Conservation (phyloP, 2,329 filamentous ascomycete species). For the Calonectria hongkongensis region DNA sequence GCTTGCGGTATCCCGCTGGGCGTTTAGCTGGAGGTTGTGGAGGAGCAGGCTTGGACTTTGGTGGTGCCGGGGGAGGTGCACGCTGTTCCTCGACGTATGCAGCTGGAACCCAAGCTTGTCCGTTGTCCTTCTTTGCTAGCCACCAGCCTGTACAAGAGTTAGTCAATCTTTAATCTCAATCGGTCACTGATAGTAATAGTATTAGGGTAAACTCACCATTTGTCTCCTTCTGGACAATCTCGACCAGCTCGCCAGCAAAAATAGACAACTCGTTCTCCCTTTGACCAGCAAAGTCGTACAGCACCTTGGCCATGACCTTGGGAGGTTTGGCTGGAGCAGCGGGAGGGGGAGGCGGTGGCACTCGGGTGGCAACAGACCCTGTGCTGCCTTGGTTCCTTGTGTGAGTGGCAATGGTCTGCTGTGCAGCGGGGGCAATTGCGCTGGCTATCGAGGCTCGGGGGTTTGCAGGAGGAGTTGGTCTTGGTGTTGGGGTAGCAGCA, state of each 20-base stretch:
- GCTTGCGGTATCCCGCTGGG: conserved; percentile 83
- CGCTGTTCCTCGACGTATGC: conserved; percentile 94
- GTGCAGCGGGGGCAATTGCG: conserved; percentile 46
- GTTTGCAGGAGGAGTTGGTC: conserved; percentile 32
- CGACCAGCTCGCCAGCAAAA: conserved; percentile 85
- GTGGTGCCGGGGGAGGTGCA: conserved; percentile 80
- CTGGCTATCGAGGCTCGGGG: conserved; percentile 39
- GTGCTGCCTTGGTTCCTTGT: conserved; percentile 73
- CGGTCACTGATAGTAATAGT: not conserved
- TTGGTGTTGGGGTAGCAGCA: conserved; percentile 50
- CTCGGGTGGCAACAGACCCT: conserved; percentile 70
- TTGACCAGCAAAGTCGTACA: conserved; percentile 94
- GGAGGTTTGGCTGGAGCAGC: conserved; percentile 74
- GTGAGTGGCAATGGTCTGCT: conserved; percentile 67
- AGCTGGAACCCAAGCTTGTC: conserved; percentile 95
- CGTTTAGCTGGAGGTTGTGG: conserved; percentile 88
- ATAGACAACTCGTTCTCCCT: conserved; percentile 91
- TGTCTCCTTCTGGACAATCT: conserved; percentile 94
- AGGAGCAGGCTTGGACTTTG: conserved; percentile 80
- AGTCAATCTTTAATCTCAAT: conserved; percentile 48
- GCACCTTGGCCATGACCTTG: conserved; percentile 89
- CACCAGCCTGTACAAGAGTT: conserved; percentile 85
- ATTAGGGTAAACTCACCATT: conserved; percentile 80
- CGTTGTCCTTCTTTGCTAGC: conserved; percentile 83
- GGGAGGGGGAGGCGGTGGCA: conserved; percentile 80